Evolutionary conservation across 257 asterid genomes (phyloP).

Genomic region (Datura wrightii): DNA sequence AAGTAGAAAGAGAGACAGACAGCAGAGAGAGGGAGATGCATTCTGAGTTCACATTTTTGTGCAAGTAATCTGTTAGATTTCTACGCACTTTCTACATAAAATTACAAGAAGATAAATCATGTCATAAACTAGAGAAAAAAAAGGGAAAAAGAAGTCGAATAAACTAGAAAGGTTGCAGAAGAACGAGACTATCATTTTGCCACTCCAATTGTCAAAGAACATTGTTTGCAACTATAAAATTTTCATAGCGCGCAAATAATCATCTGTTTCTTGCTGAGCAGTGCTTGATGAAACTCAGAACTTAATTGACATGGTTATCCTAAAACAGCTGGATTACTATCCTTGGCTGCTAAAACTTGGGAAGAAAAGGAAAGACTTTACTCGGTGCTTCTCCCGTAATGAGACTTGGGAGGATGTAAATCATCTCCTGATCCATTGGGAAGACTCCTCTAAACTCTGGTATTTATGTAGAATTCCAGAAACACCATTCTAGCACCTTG

Average conservation of each 20-base stretch:
- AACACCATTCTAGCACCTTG: background rate
- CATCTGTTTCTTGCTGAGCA: constrained; percentile 3
- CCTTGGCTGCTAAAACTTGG: background rate
- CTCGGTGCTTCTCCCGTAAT: background rate
- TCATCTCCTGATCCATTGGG: background rate
- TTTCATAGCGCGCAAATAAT: background rate
- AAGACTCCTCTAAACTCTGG: constrained; percentile 21
- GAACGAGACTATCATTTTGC: background rate
- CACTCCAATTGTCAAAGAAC: background rate
- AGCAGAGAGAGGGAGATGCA: background rate
- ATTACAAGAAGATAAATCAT: background rate
- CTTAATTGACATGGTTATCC: constrained; percentile 16
- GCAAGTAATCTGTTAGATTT: constrained; percentile 21
- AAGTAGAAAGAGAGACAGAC: background rate
- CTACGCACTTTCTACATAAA: background rate
- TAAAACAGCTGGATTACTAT: constrained; percentile 7
- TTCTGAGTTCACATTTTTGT: background rate
- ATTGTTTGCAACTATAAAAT: constrained; percentile 1
- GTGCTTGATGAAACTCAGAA: background rate
- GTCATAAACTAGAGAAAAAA: background rate
- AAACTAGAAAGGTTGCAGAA: background rate
- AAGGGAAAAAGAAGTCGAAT: background rate
- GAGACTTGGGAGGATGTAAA: constrained; percentile 3
- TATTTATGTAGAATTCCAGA: constrained; percentile 11
- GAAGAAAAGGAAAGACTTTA: background rate